Base-by-base conservation (phyloP, 116 monocot genomes). In the Posidonia oceanica region DNA sequence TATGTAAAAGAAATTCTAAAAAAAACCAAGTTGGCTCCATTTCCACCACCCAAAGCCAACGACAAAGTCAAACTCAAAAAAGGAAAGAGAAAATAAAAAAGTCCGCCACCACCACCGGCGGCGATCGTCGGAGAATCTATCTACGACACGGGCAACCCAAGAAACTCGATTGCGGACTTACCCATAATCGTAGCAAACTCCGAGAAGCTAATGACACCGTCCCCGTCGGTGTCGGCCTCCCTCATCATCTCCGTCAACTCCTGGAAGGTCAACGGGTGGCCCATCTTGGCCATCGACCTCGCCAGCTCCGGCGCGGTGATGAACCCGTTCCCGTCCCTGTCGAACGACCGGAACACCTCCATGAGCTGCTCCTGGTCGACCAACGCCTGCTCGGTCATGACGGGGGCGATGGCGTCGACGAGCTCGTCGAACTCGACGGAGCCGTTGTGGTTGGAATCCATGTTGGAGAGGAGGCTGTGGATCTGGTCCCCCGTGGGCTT, bases 291-390 rank as follows among this genome's bases (percentile, higher is more conserved):
- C 87, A 87, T 87, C 48, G 87, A 74, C 7, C 87, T 69, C 16
- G 87, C 87, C 41, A 87, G 84, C 81, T 87, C 87, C 44, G 87
- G 84, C 15, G 81, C 79, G 7, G 75, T 84, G 62, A 84, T 87
- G 75, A 61, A 81, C 38, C 87, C 87, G 53, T 87, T 87, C 16
- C 84, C 87, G 70, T 87, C 87, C n/a, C 87, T 75, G 65, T 87
- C 87, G 57, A 87, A 87, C 14, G 79, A 68, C 36, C 77, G 75
- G 72, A 87, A 87, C 41, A 84, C 78, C 69, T 84, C 79, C 48
- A 71, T 66, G 20, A 82, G 70, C 67, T 75, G 84, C 39, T 71
- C 70, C 74, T 81, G 81, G 64, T 82, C 74, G 11, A 81, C 71
- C 3, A 87, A 69, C 40, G 74, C 60, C 56, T 79, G 77, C 74